These are phyloP conservation scores for Tritrichomonas foetus DNA, from an alignment of 208 protist species.

Conservation along the genomic window DNA sequence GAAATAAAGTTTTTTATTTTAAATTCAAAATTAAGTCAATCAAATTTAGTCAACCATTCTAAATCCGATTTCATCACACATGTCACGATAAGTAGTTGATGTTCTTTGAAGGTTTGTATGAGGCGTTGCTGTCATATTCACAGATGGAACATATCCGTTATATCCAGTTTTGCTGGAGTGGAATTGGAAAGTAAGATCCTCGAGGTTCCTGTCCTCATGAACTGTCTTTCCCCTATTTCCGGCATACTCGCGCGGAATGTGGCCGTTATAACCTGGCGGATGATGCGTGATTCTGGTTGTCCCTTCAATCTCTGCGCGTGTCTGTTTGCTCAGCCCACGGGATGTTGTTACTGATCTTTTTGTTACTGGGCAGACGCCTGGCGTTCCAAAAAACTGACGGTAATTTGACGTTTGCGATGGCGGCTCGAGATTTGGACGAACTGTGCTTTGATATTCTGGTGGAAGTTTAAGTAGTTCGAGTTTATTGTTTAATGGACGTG, in stretches of 20 bases:
- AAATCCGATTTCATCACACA: neutral
- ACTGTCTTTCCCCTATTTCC: neutral
- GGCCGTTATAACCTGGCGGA: neutral
- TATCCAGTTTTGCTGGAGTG: neutral
- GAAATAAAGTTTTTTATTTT: too few species aligned
- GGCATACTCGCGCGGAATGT: neutral
- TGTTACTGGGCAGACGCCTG: neutral
- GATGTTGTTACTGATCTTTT: neutral
- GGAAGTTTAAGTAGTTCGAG: neutral
- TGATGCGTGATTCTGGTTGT: neutral
- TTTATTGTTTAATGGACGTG: neutral
- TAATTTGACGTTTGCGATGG: neutral
- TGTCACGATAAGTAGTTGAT: slow-evolving; percentile 31
- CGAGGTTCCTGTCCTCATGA: neutral
- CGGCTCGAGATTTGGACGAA: neutral
- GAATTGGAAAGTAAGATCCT: neutral
- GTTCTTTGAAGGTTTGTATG: neutral
- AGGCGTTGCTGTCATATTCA: neutral
- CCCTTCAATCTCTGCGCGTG: neutral
- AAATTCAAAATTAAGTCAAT: too few species aligned
- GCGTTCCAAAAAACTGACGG: neutral
- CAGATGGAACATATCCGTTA: neutral
- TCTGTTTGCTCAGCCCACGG: neutral
- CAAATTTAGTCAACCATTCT: too few species aligned
- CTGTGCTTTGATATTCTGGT: neutral